These are phyloP conservation scores for Dactylellina leptospora DNA, from an alignment of 2,329 filamentous ascomycete genomes.

Conservation along the genomic window DNA sequence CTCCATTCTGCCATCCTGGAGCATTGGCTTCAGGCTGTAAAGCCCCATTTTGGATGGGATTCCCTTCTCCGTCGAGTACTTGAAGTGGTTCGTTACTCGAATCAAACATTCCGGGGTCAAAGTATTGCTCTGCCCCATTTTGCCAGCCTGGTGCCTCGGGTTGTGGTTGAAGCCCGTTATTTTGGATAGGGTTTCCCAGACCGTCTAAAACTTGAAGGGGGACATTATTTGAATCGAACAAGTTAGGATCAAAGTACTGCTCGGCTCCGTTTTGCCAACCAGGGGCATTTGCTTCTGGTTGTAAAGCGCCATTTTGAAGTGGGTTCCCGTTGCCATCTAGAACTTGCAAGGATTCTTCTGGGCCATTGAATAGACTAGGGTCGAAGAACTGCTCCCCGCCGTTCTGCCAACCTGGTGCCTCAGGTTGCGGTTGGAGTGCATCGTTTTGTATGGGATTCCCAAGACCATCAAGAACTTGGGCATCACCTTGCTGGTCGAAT, in stretches of 20 bases:
- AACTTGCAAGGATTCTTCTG: neutral
- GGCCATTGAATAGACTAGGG: neutral
- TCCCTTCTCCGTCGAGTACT: slow-evolving; percentile 4
- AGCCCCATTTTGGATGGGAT: neutral
- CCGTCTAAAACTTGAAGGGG: slow-evolving; percentile 1
- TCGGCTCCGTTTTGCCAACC: neutral
- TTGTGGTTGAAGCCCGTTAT: slow-evolving; percentile 1
- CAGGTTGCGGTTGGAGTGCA: slow-evolving; percentile 1
- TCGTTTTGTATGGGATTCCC: neutral
- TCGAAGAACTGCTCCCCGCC: slow-evolving; percentile 5
- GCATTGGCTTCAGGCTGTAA: neutral
- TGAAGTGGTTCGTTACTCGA: neutral
- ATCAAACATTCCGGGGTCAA: neutral
- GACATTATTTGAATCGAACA: neutral
- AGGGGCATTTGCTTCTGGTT: neutral
- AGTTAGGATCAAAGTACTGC: slow-evolving; percentile 2
- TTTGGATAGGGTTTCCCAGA: neutral
- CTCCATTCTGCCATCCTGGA: neutral
- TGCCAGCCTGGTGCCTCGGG: neutral
- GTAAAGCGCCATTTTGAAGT: neutral
- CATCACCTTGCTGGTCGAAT: neutral
- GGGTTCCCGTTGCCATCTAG: slow-evolving; percentile 5
- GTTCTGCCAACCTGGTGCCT: neutral
- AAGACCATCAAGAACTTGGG: slow-evolving; percentile 2
- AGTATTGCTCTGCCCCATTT: slow-evolving; percentile 4